phyloP scores from a whole-genome alignment of 2,329 filamentous ascomycete species.

The Xylaria digitata region DNA sequence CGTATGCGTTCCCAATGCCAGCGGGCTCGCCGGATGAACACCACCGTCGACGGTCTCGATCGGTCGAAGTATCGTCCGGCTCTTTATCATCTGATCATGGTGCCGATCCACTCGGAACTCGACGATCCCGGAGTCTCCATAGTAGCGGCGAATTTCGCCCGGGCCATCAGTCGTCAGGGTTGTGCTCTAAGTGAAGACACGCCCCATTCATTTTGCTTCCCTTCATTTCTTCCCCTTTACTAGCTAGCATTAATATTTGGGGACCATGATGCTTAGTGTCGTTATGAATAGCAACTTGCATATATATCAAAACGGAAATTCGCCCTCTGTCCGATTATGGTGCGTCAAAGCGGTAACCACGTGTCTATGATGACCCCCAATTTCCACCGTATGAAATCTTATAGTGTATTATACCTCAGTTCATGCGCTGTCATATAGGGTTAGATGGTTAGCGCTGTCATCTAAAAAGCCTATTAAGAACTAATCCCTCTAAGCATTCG shows the following conservation, averaged over 20 bases:
- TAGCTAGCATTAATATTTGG: background rate
- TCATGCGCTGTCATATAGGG: background rate
- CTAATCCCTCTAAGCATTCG: no score
- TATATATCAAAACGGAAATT: background rate
- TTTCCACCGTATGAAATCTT: background rate
- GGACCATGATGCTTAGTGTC: no score
- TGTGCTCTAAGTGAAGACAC: background rate
- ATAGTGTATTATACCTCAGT: background rate
- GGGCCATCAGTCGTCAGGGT: conserved; percentile 7
- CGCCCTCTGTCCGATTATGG: background rate
- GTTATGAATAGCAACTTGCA: background rate
- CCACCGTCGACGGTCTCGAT: conserved; percentile 22
- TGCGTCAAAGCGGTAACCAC: background rate
- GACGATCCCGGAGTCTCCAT: conserved; percentile 27
- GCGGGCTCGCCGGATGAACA: conserved; percentile 10
- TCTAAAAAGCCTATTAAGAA: background rate
- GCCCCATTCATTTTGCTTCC: background rate
- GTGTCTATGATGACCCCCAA: background rate
- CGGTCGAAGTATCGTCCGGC: conserved; percentile 23
- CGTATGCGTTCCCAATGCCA: conserved; percentile 11
- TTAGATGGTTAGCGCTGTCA: no score
- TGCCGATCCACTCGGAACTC: conserved; percentile 21
- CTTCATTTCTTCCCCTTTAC: background rate
- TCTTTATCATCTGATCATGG: conserved; percentile 14
- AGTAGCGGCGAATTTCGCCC: conserved; percentile 18